phyloP scores from a whole-genome alignment of 2,329 filamentous ascomycete species.

The Cadophora malorum region DNA sequence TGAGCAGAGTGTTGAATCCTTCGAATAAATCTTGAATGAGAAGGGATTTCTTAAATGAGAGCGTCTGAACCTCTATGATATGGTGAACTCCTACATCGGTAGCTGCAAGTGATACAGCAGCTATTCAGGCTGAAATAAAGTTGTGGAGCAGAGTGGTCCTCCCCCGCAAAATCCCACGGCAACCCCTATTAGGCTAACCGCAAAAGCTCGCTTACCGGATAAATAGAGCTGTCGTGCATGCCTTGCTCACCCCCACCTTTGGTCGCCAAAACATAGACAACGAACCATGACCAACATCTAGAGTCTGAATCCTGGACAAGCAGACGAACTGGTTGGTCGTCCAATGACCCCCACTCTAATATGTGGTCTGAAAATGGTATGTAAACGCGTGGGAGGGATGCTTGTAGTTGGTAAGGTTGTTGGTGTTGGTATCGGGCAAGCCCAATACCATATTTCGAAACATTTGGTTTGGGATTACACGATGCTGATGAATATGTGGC shows the following conservation, averaged over 20 bases:
- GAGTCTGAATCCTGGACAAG: neutral
- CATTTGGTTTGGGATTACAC: neutral
- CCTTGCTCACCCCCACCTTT: neutral
- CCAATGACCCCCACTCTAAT: neutral
- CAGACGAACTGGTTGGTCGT: neutral
- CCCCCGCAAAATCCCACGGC: constrained; percentile 13
- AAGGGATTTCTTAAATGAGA: neutral
- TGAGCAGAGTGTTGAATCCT: neutral
- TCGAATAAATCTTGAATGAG: neutral
- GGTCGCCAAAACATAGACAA: neutral
- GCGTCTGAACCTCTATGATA: neutral
- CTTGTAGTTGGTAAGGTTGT: neutral
- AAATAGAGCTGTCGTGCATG: neutral
- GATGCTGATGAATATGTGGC: neutral
- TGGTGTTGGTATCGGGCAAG: neutral
- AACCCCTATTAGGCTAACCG: constrained; percentile 5
- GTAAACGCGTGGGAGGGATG: neutral
- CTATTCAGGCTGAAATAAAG: constrained; percentile 15
- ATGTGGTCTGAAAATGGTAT: neutral
- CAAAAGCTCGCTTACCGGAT: constrained; percentile 18
- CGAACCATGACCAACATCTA: neutral
- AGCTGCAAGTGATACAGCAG: neutral
- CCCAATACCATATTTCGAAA: neutral
- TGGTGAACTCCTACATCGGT: constrained; percentile 11
- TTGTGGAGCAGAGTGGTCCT: neutral